Evolutionary conservation across 352 stramenopile species (phyloP).

Genomic region (Globisporangium uncinulatum): DNA sequence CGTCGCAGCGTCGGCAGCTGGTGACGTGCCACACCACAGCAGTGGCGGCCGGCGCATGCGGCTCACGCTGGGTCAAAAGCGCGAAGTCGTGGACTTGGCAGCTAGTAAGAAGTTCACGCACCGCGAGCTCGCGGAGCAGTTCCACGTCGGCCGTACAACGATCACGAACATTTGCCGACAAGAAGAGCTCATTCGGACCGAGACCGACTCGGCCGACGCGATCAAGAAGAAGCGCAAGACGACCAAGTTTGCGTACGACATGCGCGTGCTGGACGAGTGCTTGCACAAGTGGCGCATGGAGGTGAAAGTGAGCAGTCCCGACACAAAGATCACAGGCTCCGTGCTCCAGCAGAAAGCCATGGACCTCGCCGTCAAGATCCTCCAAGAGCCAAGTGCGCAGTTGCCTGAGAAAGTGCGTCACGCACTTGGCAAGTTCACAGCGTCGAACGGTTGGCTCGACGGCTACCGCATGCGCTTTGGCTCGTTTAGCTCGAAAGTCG

Average conservation of each 20-base stretch:
- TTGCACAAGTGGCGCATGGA: constrained; percentile 88
- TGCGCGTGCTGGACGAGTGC: constrained; percentile 76
- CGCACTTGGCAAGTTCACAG: constrained; percentile 70
- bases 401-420: constrained; percentile 69
- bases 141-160: constrained; percentile 70
- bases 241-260: constrained; percentile 79
- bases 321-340: constrained; percentile 75
- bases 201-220: constrained; percentile 83
- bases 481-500: constrained; percentile 75
- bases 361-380: constrained; percentile 73
- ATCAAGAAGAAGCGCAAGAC: constrained; percentile 86
- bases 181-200: constrained; percentile 71
- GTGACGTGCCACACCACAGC: too few relatives aligned
- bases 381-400: constrained; percentile 60
- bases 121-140: constrained; percentile 77
- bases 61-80: constrained; percentile 79
- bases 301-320: constrained; percentile 68
- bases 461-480: constrained; percentile 81
- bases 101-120: constrained; percentile 85
- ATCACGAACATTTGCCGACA: constrained; percentile 87
- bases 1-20: constrained; percentile 9
- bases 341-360: constrained; percentile 82
- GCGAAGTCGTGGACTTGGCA: constrained; percentile 78
- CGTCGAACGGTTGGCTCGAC: constrained; percentile 82
- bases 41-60: constrained; percentile 46